Base-by-base conservation (phyloP, 331 rosid genomes). In the Prunus yedoensis region DNA sequence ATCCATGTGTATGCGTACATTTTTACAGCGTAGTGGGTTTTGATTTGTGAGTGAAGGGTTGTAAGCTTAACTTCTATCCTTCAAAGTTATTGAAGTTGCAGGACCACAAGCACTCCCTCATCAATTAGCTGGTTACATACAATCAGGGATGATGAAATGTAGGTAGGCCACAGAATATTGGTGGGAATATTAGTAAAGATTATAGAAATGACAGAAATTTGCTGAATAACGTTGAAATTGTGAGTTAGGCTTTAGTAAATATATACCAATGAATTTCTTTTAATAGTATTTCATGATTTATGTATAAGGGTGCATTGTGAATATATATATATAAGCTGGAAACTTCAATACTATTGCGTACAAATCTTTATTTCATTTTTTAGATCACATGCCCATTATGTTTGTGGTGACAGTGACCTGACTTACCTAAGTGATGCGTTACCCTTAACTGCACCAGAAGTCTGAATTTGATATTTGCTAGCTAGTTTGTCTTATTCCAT, bases 401-500 rank as follows among this genome's bases (percentile, higher is more conserved):
- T 18, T 28, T 45, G 23, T 41, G 16, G 6, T 9, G 8, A 58
- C 23, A 5, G 17, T 16, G 30, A 18, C n/a, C 54, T 23, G 30
- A 27, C 4, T 43, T 49, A 21, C 66, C 57, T 4, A 58, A 73
- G 25, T 59, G 4, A 45, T 43, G 45, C 11, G 17, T 28, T 57
- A 8, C 6, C 46, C 5, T 18, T 5, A 51, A 51, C 14, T 59
- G 28, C 58, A 17, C 30, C 28, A 46, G 27, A 57, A 59, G 68
- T 73, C 68, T 13, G 21, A 38, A 59, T 27, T 23, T 59, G 68
- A 9, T 59, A 45, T 32, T 27, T 28, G 60, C 78, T 68, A 61
- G 75, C 51, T 58, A 41, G 38, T 56, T 71, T 68, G 38, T 54
- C 69, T 74, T 75, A 32, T 78, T 88, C 85, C 76, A 68, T 83